Conservation (phyloP, 345 rosid genomes). For the Salix caprea region DNA sequence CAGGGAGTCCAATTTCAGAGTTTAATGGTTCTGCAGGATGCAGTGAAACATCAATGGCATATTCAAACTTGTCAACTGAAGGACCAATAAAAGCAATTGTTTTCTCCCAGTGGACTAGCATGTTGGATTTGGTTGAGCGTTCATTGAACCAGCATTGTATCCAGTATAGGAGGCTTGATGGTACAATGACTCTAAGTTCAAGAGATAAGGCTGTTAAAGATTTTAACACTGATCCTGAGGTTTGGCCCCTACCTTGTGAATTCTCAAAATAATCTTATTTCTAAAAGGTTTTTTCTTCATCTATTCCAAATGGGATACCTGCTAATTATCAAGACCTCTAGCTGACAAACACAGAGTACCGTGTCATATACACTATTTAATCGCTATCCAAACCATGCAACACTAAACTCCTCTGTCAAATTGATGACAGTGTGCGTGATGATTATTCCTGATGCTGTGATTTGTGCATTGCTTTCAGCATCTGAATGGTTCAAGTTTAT, state of each 20-base stretch:
- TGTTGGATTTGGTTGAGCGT: constrained; percentile 74
- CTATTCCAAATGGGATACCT: not conserved
- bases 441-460: not conserved
- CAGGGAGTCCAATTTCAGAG: constrained; percentile 31
- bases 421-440: constrained; percentile 3
- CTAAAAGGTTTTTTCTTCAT: not conserved
- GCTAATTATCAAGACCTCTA: not conserved
- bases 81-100: constrained; percentile 70
- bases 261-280: not conserved
- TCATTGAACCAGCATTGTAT: constrained; percentile 47
- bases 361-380: not conserved
- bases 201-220: constrained; percentile 87
- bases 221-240: constrained; percentile 74
- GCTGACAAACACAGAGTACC: not conserved
- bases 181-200: constrained; percentile 68
- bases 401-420: not conserved
- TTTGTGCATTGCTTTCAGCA: not conserved
- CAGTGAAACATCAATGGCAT: constrained; percentile 30
- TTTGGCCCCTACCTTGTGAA: constrained; percentile 20
- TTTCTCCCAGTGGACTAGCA: constrained; percentile 94
- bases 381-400: not conserved
- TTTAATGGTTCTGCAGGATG: constrained; percentile 22
- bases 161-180: constrained; percentile 82
- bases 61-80: constrained; percentile 26
- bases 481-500: not conserved